Evolutionary conservation across 2,329 filamentous ascomycete species (phyloP), one percentile per base, ranked within the genome.

Genomic region (Neonectria punicea): DNA sequence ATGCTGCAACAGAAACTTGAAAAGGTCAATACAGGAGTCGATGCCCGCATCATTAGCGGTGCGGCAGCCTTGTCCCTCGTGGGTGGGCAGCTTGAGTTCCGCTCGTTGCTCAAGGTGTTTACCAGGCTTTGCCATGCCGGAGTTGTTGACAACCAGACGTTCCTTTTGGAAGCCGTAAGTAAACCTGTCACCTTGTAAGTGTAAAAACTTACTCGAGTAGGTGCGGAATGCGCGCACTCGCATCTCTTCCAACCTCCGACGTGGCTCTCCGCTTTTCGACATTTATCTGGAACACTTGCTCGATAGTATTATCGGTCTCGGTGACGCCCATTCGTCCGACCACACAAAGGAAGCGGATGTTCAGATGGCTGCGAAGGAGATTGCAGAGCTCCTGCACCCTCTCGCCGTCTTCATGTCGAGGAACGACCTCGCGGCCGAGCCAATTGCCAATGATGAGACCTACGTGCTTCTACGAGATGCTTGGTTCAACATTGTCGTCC

Each of bases 401-500:
- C 84, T 99, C n/a, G 93, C 96, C 8, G 85, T 94, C 2, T 86
- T 99, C 57, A 92, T 97, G 78, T 91, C 93, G 9, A 84, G 82
- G 34, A 87, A 90, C 68, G 85, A 90, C 61, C 79, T 90, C 67
- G 83, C 81, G 22, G 80, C 83, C 20, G 80, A 82, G 47, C 82
- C 80, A 36, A 71, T 82, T 10, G 80, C 81, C 59, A 87, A 92
- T 57, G 91, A 94, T 56, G 90, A 95, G 63, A 88, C 89, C 8
- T 87, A 92, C 66, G 87, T 89, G 28, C 82, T 97, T 61, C 87
- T 96, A 70, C 90, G 95, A 57, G 94, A 99, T 83, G 93, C 93
- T 5, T 99, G 96, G 96, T 98, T 98, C 82, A 99, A 99, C 74
- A 93, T 98, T 67, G 93, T 94, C 22, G 92, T 97, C 1, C 96